Evolutionary conservation across 495 filamentous ascomycete genomes (phyloP).

Genomic region (Xylaria scruposa): DNA sequence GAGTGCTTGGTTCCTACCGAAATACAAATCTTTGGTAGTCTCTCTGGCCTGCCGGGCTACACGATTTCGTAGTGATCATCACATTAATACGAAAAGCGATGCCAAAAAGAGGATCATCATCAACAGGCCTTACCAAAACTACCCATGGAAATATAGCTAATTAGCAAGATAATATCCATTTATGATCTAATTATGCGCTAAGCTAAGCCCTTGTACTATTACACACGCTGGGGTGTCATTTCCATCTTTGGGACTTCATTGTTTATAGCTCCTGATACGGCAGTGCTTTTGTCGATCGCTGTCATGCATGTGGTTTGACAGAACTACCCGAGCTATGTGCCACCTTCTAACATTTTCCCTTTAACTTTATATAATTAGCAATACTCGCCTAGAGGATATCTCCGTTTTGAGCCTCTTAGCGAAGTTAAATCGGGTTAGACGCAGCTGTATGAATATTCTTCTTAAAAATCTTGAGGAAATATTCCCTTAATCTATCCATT

Average conservation of each 20-base stretch:
- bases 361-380: background rate
- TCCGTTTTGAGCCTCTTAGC: slow-evolving; percentile 13
- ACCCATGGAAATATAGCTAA: slow-evolving; percentile 3
- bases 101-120: background rate
- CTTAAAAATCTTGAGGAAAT: background rate
- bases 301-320: slow-evolving; percentile 13
- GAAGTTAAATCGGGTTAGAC: slow-evolving; percentile 7
- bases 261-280: slow-evolving; percentile 2
- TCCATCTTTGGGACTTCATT: slow-evolving; percentile 8
- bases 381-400: background rate
- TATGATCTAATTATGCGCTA: background rate
- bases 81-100: slow-evolving; percentile 9
- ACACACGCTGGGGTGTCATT: background rate
- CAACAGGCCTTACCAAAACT: slow-evolving; percentile 1
- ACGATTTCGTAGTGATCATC: slow-evolving; percentile 18
- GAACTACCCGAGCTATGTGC: background rate
- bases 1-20: background rate
- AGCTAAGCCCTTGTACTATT: slow-evolving; percentile 6
- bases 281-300: slow-evolving; percentile 17
- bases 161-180: slow-evolving; percentile 4
- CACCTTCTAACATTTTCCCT: background rate
- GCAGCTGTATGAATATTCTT: background rate
- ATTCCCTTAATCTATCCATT: background rate
- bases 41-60: background rate
- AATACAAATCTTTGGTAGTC: background rate